Evolutionary conservation across 139 green algal genomes (phyloP).

Genomic region (Zygnema cylindricum): DNA sequence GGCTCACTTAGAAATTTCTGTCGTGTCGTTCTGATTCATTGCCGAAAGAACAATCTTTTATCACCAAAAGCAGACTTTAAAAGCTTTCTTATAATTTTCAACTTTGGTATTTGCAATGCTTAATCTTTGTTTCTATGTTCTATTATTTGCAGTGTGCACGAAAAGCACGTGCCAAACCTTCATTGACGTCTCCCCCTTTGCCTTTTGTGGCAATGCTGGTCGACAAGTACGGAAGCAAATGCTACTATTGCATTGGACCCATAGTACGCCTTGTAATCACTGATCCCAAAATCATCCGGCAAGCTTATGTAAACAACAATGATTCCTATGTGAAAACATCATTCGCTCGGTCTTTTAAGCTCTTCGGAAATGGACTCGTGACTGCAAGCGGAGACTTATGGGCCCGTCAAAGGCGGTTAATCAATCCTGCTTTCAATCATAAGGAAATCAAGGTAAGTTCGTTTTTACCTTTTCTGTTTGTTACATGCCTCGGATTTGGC

Average conservation of each 20-base stretch:
- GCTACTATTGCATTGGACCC: constrained; percentile 26
- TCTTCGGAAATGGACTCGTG: constrained; percentile 32
- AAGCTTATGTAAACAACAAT: constrained; percentile 26
- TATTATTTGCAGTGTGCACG: neutral
- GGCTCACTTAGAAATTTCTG: too few relatives aligned
- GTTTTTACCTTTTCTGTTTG: neutral
- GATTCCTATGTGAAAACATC: constrained; percentile 11
- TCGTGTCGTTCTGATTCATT: too few relatives aligned
- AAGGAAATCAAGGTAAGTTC: constrained; percentile 30
- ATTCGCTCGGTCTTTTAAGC: neutral
- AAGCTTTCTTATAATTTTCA: too few relatives aligned
- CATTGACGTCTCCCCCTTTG: neutral
- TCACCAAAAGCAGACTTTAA: too few relatives aligned
- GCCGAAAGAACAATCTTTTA: too few relatives aligned
- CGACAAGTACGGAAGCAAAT: neutral
- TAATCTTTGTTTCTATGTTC: too few relatives aligned
- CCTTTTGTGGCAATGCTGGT: neutral
- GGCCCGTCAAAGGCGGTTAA: constrained; percentile 39
- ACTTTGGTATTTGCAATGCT: too few relatives aligned
- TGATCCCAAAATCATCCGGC: constrained; percentile 15
- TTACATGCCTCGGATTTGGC: neutral
- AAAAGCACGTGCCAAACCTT: neutral
- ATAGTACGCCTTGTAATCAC: neutral
- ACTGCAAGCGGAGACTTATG: constrained; percentile 16
- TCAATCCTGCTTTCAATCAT: constrained; percentile 42